phyloP scores from a whole-genome alignment of 1,284 basidiomycete genomes.

The Ustilago xerochloae region DNA sequence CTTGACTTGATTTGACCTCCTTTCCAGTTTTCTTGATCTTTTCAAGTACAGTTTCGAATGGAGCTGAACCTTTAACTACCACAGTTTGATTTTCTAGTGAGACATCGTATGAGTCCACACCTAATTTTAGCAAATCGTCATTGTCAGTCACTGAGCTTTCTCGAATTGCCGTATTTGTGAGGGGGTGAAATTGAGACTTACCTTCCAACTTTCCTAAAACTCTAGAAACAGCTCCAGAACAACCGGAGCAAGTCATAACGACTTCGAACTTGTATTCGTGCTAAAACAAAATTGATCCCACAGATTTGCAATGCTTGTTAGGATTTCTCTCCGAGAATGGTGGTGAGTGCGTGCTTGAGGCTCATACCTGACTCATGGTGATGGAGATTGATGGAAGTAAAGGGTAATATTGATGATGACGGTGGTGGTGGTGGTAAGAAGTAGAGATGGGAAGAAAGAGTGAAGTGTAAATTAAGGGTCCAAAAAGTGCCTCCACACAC shows the following conservation, averaged over 20 bases:
- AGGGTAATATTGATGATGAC: neutral
- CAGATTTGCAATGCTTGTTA: neutral
- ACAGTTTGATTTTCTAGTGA: constrained; percentile 79
- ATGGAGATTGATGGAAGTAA: no score
- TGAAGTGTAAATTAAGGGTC: constrained; percentile 10
- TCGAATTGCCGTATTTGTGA: neutral
- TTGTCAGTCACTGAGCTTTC: neutral
- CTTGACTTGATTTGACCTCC: constrained; percentile 71
- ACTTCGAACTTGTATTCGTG: constrained; percentile 75
- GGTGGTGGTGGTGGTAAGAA: neutral
- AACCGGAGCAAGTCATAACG: constrained; percentile 84
- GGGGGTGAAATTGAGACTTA: constrained; percentile 61
- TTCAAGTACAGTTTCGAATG: constrained; percentile 77
- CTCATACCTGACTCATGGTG: constrained; percentile 18
- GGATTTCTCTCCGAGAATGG: neutral
- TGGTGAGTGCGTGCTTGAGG: neutral
- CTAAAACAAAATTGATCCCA: constrained; percentile 1
- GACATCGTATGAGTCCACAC: constrained; percentile 70
- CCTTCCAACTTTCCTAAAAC: constrained; percentile 79
- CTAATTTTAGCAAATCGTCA: constrained; percentile 3
- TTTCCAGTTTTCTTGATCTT: constrained; percentile 90
- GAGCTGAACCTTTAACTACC: constrained; percentile 74
- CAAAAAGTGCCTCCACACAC: neutral
- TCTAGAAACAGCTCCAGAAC: constrained; percentile 80
- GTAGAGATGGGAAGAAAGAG: neutral